Evolutionary conservation across 2,329 filamentous ascomycete species (phyloP).

Genomic region (Trichoderma gracile): DNA sequence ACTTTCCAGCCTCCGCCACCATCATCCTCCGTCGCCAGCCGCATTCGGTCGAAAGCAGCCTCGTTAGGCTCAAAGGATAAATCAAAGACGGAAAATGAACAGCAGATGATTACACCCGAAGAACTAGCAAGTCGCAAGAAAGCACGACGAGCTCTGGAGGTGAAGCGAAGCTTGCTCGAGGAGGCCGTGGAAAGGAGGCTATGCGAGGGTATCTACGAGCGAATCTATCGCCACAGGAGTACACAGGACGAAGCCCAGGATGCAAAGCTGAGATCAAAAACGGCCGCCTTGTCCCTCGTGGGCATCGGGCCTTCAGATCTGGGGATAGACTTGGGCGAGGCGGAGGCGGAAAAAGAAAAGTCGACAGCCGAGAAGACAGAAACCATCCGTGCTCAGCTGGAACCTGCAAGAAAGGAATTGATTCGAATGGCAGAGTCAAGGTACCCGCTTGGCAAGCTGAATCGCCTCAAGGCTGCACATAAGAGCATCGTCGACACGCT

Average conservation of each 20-base stretch:
- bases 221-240: slow-evolving; percentile 86
- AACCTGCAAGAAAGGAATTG: slow-evolving; percentile 67
- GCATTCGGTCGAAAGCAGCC: slow-evolving; percentile 57
- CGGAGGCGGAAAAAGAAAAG: slow-evolving; percentile 53
- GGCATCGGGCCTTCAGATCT: slow-evolving; percentile 87
- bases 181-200: slow-evolving; percentile 87
- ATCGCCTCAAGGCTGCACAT: slow-evolving; percentile 83
- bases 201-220: slow-evolving; percentile 81
- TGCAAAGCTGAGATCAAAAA: slow-evolving; percentile 91
- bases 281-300: slow-evolving; percentile 84
- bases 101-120: slow-evolving; percentile 87
- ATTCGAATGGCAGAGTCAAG: slow-evolving; percentile 81
- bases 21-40: slow-evolving; percentile 59
- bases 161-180: slow-evolving; percentile 75
- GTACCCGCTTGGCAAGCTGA: slow-evolving; percentile 88
- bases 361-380: slow-evolving; percentile 59
- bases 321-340: slow-evolving; percentile 69
- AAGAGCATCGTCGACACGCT: slow-evolving; percentile 91
- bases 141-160: slow-evolving; percentile 74
- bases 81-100: slow-evolving; percentile 52
- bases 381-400: slow-evolving; percentile 72
- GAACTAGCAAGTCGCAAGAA: slow-evolving; percentile 81
- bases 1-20: slow-evolving; percentile 55
- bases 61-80: slow-evolving; percentile 57
- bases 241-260: slow-evolving; percentile 95